Evolutionary conservation across 192 early-diverging fungal species (phyloP), one percentile per base, ranked within the genome.

Genomic region (Coemansia furcata): DNA sequence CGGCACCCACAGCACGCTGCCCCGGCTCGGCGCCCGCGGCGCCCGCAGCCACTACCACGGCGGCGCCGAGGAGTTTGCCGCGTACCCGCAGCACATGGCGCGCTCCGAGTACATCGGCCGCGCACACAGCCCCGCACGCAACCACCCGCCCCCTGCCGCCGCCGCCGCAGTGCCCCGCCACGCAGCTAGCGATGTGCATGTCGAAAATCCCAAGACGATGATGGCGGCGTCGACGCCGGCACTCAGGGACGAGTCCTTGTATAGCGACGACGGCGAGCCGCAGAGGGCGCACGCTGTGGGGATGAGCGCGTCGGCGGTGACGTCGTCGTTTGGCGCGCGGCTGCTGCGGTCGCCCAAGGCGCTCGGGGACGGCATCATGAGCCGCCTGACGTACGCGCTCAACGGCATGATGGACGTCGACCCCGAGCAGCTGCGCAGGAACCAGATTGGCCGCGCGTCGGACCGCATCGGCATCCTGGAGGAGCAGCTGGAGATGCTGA

Each of bases 321-420:
- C 62, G 10, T 62, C 70, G 6, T 49, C 76, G 30, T 63, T 82
- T 54, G 71, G 80, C 6, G 62, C 55, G 62, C 72, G 80, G 49
- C 66, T 82, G 30, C 57, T 82, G 58, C 63, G 69, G 63, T 73
- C 76, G 33, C 74, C 76, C 43, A 77, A 74, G 64, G 69, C 50
- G 0, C 62, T 80, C 3, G 74, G 85, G n/a, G 78, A 79, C 64
- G 72, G 78, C 17, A 75, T 84, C 37, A 80, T 84, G 78, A 80
- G 74, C 65, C 67, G 80, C 7, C 59, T 82, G 65, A 78, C 72
- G 4, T 85, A 81, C 44, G 95, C 90, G 37, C 69, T 99, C 21
- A 94, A 97, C 72, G 93, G 94, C 1, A 88, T 98, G 66, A 95
- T 98, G 80, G 96, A 98, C 75, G 94, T 95, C 7, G 96, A 99